phyloP scores from a whole-genome alignment of 1,139 yeast genomes.

The Diutina mesorugosa region DNA sequence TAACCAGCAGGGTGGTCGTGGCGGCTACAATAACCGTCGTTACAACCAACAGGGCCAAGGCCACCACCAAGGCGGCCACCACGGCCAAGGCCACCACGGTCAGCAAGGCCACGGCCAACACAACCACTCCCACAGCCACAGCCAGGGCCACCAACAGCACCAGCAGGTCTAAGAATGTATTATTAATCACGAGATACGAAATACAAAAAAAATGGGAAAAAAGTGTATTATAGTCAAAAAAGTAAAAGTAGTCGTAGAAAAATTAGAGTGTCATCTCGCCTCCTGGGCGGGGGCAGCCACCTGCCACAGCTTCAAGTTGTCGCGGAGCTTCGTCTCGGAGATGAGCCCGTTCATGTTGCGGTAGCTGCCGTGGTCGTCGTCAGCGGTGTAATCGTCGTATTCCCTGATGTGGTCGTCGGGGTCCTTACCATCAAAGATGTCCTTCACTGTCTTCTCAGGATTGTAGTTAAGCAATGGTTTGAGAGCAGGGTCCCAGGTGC shows the following conservation, averaged over 20 bases:
- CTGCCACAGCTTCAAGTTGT: conserved; percentile 35
- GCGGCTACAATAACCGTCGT: conserved; percentile 1
- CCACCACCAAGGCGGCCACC: not conserved
- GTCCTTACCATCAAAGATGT: conserved; percentile 32
- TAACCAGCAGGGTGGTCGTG: conserved; percentile 4
- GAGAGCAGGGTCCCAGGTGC: conserved; percentile 71
- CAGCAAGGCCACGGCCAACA: not conserved
- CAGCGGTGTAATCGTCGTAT: conserved; percentile 1
- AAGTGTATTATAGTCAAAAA: conserved; percentile 6
- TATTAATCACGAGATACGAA: not conserved
- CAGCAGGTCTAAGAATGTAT: not conserved
- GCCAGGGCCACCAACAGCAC: not conserved
- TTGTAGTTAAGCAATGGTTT: conserved; percentile 43
- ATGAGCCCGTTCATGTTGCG: conserved; percentile 24
- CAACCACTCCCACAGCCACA: not conserved
- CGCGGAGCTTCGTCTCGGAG: conserved; percentile 25
- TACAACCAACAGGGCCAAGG: not conserved
- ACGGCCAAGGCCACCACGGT: not conserved
- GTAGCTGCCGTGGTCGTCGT: not conserved
- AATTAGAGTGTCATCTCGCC: conserved; percentile 5
- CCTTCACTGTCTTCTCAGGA: conserved; percentile 64
- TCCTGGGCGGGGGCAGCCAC: conserved; percentile 5
- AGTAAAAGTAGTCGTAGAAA: conserved; percentile 11
- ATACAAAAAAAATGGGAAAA: not conserved
- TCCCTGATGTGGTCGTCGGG: conserved; percentile 29